Base-by-base conservation (phyloP, 805 yeast species). In the Candida pseudoglaebosa region DNA sequence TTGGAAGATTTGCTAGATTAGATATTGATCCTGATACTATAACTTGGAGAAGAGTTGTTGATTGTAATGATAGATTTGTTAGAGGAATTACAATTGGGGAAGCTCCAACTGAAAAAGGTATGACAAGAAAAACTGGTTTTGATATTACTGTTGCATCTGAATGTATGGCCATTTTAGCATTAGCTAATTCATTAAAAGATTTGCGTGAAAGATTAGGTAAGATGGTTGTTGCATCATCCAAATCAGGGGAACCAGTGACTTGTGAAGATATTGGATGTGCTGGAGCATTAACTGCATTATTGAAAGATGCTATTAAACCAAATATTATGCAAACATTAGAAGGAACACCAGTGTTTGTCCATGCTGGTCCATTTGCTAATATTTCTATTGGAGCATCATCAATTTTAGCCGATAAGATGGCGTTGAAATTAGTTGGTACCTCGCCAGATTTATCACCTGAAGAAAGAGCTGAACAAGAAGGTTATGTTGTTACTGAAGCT, bases 361-460 rank as follows among this genome's bases (percentile, higher is more conserved):
- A 91, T 59, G 97, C 97, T 29, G 98, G 98, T 46, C 98, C 98
- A 20, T 91, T 91, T 62, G 98, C 98, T 49, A 91, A 91, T 67
- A 91, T 91, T 48, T 86, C 96, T 24, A 91, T 91, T 59, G 99
- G 99, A 53, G 96, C 97, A 10, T 85, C 91, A 24, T 90, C 97
- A 9, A 90, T 91, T 13, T 69, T 91, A 41, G 97, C 98, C 40
- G 99, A 91, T 61, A 81, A 81, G 61, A 78, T 91, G 65, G 99
- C 95, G 4, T 73, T 91, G 57, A 89, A 91, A 67, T 77, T 91
- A 51, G 36, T 33, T 13, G 36, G 36, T 21, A 89, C 95, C 13
- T 61, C 75, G 16, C 66, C 73, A 14, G 67, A 62, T 38, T 61
- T 68, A 46, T 45, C 67, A 17, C 62, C 62, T 14, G 67, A 66